A percentile compares a stretch with the other conserved stretches of the same genome.
phyloP scores from a whole-genome alignment of 345 rosid genomes.

The Aethionema arabicum region DNA sequence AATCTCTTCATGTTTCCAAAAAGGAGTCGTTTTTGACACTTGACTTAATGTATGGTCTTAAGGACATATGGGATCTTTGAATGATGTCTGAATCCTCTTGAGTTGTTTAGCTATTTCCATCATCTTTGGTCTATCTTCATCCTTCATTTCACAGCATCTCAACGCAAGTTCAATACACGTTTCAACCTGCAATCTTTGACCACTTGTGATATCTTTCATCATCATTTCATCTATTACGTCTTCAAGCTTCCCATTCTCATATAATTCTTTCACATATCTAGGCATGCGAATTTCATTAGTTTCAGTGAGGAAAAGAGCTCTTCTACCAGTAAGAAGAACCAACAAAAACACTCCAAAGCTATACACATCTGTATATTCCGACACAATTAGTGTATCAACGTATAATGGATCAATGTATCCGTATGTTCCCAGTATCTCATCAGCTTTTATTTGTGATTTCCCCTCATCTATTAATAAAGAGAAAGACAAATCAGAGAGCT shows the following conservation, averaged over 20 bases:
- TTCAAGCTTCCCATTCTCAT: neutral
- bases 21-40: too few species aligned
- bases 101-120: conserved; percentile 25
- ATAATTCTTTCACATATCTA: neutral
- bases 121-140: conserved; percentile 19
- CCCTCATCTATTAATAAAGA: conserved; percentile 29
- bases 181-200: conserved; percentile 12
- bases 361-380: conserved; percentile 18
- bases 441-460: neutral
- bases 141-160: conserved; percentile 11
- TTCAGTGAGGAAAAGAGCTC: neutral
- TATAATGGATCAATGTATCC: conserved; percentile 14
- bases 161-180: neutral
- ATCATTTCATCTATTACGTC: neutral
- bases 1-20: too few species aligned
- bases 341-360: conserved; percentile 15
- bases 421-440: neutral
- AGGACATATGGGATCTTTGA: neutral
- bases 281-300: neutral
- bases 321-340: conserved; percentile 2
- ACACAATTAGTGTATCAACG: neutral
- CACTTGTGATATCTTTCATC: neutral
- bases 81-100: conserved; percentile 6
- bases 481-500: conserved; percentile 28
- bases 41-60: too few species aligned